phyloP scores from a whole-genome alignment of 2,329 filamentous ascomycete genomes.

The Penicillium concentricum region DNA sequence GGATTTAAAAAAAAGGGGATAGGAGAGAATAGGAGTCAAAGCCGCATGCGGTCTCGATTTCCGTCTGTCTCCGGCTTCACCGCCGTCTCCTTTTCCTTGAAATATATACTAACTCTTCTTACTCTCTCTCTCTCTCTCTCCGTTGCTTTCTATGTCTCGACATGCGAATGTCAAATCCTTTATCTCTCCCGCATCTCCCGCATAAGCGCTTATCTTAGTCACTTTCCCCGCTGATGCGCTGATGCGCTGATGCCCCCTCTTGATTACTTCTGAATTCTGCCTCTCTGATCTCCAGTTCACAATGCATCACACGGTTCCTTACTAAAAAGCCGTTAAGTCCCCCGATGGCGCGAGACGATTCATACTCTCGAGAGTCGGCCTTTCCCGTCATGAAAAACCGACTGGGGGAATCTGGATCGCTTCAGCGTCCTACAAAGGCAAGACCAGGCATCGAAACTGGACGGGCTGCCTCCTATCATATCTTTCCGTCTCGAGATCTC shows the following conservation, averaged over 20 bases:
- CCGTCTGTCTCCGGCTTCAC: slow-evolving; percentile 19
- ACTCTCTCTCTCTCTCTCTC: not conserved
- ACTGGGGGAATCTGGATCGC: slow-evolving; percentile 15
- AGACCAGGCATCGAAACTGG: slow-evolving; percentile 8
- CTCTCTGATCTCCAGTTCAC: not conserved
- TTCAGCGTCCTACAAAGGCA: slow-evolving; percentile 9
- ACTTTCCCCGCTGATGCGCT: slow-evolving; percentile 9
- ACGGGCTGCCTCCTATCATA: slow-evolving; percentile 9
- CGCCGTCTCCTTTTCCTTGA: slow-evolving; percentile 14
- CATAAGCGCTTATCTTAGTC: slow-evolving; percentile 6
- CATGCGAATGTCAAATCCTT: not conserved
- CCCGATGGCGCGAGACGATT: slow-evolving; percentile 18
- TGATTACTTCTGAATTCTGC: not conserved
- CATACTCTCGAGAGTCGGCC: slow-evolving; percentile 14
- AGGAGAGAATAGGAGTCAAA: not conserved
- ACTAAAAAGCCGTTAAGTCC: slow-evolving; percentile 13
- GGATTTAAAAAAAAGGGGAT: not conserved
- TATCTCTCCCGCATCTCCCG: slow-evolving; percentile 1
- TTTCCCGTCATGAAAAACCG: slow-evolving; percentile 14
- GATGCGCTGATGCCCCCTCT: too few species aligned
- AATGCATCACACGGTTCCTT: slow-evolving; percentile 15
- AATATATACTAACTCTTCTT: not conserved
- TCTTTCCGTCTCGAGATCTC: slow-evolving; percentile 6
- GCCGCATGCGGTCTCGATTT: slow-evolving; percentile 20
- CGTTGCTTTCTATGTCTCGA: not conserved